phyloP scores from a whole-genome alignment of 2,329 filamentous ascomycete genomes.

The Coniella lustricola region DNA sequence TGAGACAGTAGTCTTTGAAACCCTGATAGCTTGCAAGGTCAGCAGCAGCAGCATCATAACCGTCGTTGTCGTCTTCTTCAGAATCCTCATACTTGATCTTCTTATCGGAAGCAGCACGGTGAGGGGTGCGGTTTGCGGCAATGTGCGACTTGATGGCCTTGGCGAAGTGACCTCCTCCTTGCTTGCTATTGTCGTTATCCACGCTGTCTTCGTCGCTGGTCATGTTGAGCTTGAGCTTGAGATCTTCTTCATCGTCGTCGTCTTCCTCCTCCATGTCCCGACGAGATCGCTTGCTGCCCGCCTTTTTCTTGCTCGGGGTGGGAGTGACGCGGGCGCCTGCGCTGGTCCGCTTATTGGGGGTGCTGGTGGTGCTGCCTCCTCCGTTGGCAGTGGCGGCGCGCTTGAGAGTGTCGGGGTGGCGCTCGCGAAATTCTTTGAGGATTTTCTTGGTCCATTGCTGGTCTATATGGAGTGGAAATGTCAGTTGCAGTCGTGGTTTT shows the following conservation, averaged over 20 bases:
- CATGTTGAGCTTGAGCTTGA: too few relatives aligned
- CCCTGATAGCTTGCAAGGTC: too few relatives aligned
- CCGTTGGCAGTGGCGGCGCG: neutral
- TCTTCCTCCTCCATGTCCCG: conserved; percentile 5
- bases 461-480: neutral
- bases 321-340: too few relatives aligned
- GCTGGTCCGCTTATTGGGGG: neutral
- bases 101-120: conserved; percentile 1
- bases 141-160: neutral
- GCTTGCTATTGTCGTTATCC: too few relatives aligned
- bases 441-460: conserved; percentile 15
- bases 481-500: neutral
- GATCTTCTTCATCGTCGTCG: conserved; percentile 10
- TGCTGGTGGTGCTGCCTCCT: neutral
- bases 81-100: conserved; percentile 7
- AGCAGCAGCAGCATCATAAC: neutral
- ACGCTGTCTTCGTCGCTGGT: too few relatives aligned
- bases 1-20: too few relatives aligned
- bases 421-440: conserved; percentile 11
- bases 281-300: neutral
- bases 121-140: conserved; percentile 16
- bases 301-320: conserved; percentile 1
- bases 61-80: conserved; percentile 9
- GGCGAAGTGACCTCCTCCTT: too few relatives aligned
- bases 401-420: conserved; percentile 2